phyloP scores from a whole-genome alignment of 805 yeast species.

The Pichia insulana region DNA sequence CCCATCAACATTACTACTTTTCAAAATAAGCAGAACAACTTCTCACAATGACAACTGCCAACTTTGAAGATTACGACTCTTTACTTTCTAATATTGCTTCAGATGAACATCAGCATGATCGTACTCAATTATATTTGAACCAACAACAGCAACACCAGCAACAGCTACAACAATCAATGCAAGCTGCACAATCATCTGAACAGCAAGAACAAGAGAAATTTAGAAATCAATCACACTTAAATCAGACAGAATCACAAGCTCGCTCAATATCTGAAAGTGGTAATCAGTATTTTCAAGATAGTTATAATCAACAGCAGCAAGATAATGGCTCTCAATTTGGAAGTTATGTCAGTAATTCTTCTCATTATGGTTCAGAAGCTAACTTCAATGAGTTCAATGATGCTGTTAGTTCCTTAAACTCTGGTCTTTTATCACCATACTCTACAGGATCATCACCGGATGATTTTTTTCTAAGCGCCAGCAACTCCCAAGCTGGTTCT shows the following conservation, averaged over 20 bases:
- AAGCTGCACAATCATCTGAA: constrained; percentile 4
- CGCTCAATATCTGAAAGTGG: not conserved
- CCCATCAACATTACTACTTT: too few species aligned
- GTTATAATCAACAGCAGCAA: not conserved
- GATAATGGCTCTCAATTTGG: constrained; percentile 12
- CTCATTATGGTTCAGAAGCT: constrained; percentile 20
- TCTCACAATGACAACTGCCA: constrained; percentile 1
- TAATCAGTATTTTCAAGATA: constrained; percentile 1
- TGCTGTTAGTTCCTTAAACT: constrained; percentile 23
- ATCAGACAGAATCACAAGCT: not conserved
- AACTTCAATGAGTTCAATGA: constrained; percentile 26
- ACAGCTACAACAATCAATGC: constrained; percentile 4
- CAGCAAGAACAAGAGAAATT: constrained; percentile 8
- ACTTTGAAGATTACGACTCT: constrained; percentile 11
- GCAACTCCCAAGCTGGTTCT: constrained; percentile 13
- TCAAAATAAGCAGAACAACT: not conserved
- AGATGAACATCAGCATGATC: constrained; percentile 2
- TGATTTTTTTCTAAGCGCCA: constrained; percentile 21
- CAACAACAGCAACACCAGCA: constrained; percentile 9
- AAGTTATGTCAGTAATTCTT: constrained; percentile 15
- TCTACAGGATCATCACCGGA: constrained; percentile 32
- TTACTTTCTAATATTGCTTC: constrained; percentile 2
- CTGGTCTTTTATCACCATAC: constrained; percentile 28
- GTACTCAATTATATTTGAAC: constrained; percentile 3
- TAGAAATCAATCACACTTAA: constrained; percentile 1